phyloP scores from a whole-genome alignment of 352 stramenopile species.

The Phytopythium chamaehyphon region DNA sequence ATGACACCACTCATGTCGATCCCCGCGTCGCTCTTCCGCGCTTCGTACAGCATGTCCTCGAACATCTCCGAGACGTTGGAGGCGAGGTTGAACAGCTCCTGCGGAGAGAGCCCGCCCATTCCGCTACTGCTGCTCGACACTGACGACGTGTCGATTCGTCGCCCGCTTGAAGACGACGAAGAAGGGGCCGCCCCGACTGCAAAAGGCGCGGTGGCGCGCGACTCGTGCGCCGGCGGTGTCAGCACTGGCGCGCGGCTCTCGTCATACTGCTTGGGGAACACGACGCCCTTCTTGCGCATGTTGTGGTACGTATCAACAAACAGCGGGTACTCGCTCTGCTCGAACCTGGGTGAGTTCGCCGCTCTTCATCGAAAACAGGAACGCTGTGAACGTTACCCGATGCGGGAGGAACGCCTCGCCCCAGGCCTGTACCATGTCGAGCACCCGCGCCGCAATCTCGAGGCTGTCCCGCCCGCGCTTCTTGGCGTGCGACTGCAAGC shows the following conservation, averaged over 20 bases:
- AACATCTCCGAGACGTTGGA: constrained; percentile 78
- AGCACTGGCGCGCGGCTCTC: constrained; percentile 59
- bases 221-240: constrained; percentile 19
- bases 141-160: constrained; percentile 33
- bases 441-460: constrained; percentile 60
- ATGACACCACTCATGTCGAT: constrained; percentile 54
- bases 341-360: not conserved
- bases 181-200: constrained; percentile 1
- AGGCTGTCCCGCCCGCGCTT: constrained; percentile 70
- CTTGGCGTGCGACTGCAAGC: constrained; percentile 40
- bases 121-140: constrained; percentile 40
- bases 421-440: constrained; percentile 79
- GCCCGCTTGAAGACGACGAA: not conserved
- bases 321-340: constrained; percentile 61
- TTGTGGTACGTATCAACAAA: constrained; percentile 85
- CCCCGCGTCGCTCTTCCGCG: constrained; percentile 36
- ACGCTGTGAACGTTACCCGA: constrained; percentile 14
- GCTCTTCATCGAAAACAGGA: not conserved
- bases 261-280: constrained; percentile 77
- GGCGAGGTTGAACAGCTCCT: constrained; percentile 58
- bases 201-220: constrained; percentile 9
- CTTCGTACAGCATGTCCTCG: constrained; percentile 77
- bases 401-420: constrained; percentile 77
- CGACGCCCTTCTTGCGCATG: constrained; percentile 72
- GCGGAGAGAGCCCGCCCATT: constrained; percentile 47